Evolutionary conservation across 106 monocot genomes (phyloP).

Genomic region (Dendrobium chrysotoxum): DNA sequence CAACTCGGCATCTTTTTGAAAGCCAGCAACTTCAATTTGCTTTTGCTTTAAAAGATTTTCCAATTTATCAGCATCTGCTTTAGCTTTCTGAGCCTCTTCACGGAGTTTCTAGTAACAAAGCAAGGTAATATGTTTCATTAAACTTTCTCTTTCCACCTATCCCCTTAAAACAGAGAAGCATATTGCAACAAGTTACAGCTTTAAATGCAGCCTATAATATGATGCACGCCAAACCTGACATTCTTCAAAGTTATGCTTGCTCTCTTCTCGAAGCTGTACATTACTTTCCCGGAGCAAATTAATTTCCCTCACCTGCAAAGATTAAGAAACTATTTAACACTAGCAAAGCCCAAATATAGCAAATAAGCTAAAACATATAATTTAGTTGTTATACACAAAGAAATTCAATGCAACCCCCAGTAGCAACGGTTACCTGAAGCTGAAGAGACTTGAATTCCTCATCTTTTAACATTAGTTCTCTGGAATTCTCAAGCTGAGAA

Average conservation of each 20-base stretch:
- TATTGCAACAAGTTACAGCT: background rate
- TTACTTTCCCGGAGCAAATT: slow-evolving; percentile 97
- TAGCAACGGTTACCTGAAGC: slow-evolving; percentile 46
- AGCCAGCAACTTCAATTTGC: slow-evolving; percentile 40
- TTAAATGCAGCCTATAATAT: background rate
- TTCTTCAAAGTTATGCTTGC: slow-evolving; percentile 93
- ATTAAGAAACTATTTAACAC: background rate
- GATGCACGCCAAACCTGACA: slow-evolving; percentile 48
- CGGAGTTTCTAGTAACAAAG: slow-evolving; percentile 54
- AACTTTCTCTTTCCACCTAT: background rate
- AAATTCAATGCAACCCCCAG: background rate
- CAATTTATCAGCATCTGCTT: slow-evolving; percentile 54
- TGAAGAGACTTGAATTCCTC: slow-evolving; percentile 90
- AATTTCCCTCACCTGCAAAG: slow-evolving; percentile 74
- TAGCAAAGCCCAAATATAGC: background rate
- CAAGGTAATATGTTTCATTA: background rate
- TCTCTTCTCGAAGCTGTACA: slow-evolving; percentile 89
- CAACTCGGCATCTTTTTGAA: slow-evolving; percentile 40
- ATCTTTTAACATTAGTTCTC: slow-evolving; percentile 45
- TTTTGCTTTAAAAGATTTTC: slow-evolving; percentile 38
- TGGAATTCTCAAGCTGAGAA: slow-evolving; percentile 50
- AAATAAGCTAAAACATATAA: background rate
- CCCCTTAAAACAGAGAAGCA: background rate
- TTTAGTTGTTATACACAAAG: background rate
- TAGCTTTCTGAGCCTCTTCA: slow-evolving; percentile 57